phyloP scores from a whole-genome alignment of 1,284 basidiomycete species.

The Xerocomus minutiporus region DNA sequence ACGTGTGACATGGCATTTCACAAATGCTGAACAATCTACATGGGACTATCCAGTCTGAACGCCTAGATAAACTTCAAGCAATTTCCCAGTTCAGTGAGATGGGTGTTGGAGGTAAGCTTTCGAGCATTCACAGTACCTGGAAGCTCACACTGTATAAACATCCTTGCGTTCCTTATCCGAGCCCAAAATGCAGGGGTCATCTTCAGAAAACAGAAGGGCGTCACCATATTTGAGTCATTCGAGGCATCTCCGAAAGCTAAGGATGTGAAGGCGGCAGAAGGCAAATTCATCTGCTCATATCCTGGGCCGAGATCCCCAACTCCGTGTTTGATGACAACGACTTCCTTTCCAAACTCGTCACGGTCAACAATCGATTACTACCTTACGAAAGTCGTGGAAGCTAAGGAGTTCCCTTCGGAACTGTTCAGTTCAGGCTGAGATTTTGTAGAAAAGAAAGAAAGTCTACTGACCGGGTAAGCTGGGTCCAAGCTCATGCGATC shows the following conservation, averaged over 20 bases:
- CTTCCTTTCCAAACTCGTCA: background rate
- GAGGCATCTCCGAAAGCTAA: background rate
- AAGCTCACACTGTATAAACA: constrained; percentile 5
- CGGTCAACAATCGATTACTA: too few relatives aligned
- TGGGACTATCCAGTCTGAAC: background rate
- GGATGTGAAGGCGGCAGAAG: background rate
- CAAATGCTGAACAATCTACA: constrained; percentile 12
- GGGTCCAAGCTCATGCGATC: too few relatives aligned
- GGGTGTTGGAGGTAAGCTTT: constrained; percentile 16
- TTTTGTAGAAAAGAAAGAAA: too few relatives aligned
- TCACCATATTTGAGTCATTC: background rate
- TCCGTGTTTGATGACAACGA: background rate
- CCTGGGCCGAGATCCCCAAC: background rate
- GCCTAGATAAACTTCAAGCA: background rate
- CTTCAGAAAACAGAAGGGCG: background rate
- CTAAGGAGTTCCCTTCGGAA: too few relatives aligned
- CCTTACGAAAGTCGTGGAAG: too few relatives aligned
- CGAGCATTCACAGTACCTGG: too few relatives aligned
- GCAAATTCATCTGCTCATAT: background rate
- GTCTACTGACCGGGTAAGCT: too few relatives aligned
- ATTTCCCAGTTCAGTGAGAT: constrained; percentile 2
- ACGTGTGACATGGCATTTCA: constrained; percentile 3
- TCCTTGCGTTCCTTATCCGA: constrained; percentile 26
- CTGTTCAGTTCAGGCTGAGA: too few relatives aligned
- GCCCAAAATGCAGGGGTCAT: background rate